Base-by-base conservation (phyloP, 139 green algal species). In the Picochlorum sp. region DNA sequence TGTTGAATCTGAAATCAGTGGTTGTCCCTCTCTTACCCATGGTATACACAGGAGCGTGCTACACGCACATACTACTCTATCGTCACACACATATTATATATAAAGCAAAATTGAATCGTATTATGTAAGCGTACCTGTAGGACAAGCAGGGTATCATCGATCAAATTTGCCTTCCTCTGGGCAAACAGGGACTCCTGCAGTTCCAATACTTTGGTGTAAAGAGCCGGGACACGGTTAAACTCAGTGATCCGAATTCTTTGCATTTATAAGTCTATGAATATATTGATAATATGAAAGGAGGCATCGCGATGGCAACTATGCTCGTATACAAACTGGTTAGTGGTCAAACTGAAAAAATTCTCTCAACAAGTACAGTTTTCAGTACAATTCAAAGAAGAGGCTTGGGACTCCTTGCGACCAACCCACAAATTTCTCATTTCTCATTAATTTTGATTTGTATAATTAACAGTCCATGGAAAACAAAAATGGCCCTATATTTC, bases 41-140 rank as follows among this genome's bases (percentile, higher is more conserved):
- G 0, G 88, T 94, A 73, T 86, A 94, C 0, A 89, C 78, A 2
- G 79, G 74, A 2, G 54, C 6, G 53, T 95, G 88, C 83, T 94
- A 80, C 44, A 67, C 32, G 3, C 2, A 18, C 41, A 7, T n/a
- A n/a, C n/a, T n/a, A n/a, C n/a, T n/a, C n/a, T n/a, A n/a, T 41
- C 10, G 35, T 41, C 22, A 22, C 5, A 7, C 55, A 12, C 9
- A 29, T 7, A 13, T 28, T 20, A n/a, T n/a, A n/a, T n/a, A n/a
- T n/a, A n/a, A n/a, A n/a, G n/a, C n/a, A n/a, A n/a, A n/a, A n/a
- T n/a, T n/a, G n/a, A n/a, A n/a, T n/a, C n/a, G 13, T 32, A 53
- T 24, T 7, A 8, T 20, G 3, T 5, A 29, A 16, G 9, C 9
- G 26, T 35, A 81, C 79, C 77, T 88, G 68, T 1, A 88, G 40